Percentiles rank a stretch among this genome's conserved stretches.
Conservation (phyloP, 805 yeast species). For the Candida fluviatilis region DNA sequence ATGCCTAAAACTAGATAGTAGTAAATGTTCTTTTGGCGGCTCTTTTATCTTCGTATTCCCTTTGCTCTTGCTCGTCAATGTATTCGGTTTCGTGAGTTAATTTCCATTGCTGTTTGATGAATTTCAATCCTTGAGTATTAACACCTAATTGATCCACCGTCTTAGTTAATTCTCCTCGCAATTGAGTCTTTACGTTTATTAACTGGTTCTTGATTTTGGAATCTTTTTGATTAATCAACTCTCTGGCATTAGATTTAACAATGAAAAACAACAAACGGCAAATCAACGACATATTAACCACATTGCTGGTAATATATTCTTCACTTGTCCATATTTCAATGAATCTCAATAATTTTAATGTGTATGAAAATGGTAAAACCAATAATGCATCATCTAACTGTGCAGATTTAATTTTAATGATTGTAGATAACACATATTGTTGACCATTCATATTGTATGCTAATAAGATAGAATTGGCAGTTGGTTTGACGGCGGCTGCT, state of each 20-base stretch:
- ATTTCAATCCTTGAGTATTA: constrained; percentile 79
- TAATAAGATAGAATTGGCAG: constrained; percentile 64
- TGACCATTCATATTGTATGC: constrained; percentile 73
- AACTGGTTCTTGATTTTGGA: constrained; percentile 60
- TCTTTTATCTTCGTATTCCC: constrained; percentile 46
- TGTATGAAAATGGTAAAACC: constrained; percentile 85
- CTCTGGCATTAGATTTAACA: constrained; percentile 70
- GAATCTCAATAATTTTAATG: constrained; percentile 64
- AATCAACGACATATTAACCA: constrained; percentile 56
- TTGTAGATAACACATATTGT: constrained; percentile 69
- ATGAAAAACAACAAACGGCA: constrained; percentile 76
- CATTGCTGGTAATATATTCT: constrained; percentile 34
- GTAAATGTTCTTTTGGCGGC: constrained; percentile 74
- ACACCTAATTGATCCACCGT: constrained; percentile 67
- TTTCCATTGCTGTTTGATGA: constrained; percentile 74
- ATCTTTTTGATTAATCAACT: constrained; percentile 68
- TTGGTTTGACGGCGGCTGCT: constrained; percentile 52
- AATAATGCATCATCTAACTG: constrained; percentile 91
- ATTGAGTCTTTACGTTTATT: constrained; percentile 54
- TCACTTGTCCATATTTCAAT: constrained; percentile 68
- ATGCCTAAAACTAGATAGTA: constrained; percentile 28
- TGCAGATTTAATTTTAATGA: constrained; percentile 69
- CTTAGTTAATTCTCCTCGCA: constrained; percentile 52
- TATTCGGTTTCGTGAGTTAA: constrained; percentile 69
- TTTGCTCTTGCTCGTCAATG: constrained; percentile 61